phyloP scores from a whole-genome alignment of 2,329 filamentous ascomycete species.

The Aciculosporium take region DNA sequence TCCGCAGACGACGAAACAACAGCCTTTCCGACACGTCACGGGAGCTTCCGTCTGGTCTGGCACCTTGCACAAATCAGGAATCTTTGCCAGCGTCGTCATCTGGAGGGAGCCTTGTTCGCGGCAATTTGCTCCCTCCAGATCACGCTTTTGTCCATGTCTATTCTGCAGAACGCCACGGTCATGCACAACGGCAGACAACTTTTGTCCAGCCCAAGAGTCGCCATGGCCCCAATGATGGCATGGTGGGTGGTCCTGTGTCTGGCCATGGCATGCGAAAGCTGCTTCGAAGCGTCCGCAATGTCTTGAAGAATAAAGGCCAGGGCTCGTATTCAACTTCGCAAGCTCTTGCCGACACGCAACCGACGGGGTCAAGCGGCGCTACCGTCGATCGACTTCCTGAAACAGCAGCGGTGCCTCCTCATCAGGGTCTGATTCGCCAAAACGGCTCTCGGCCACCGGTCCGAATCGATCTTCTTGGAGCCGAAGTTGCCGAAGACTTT shows the following conservation, averaged over 20 bases:
- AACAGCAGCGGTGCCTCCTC: slow-evolving; percentile 45
- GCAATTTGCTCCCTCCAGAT: slow-evolving; percentile 67
- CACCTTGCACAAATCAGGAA: slow-evolving; percentile 39
- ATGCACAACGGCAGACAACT: slow-evolving; percentile 38
- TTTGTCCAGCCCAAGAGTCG: slow-evolving; percentile 28
- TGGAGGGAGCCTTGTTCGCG: slow-evolving; percentile 74
- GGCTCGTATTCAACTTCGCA: slow-evolving; percentile 29
- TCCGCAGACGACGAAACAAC: slow-evolving; percentile 71
- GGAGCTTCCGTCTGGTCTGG: slow-evolving; percentile 44
- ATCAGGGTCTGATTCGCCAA: slow-evolving; percentile 32
- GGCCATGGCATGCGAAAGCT: slow-evolving; percentile 72
- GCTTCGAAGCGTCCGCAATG: slow-evolving; percentile 72
- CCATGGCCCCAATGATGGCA: slow-evolving; percentile 29
- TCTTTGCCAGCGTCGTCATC: slow-evolving; percentile 51
- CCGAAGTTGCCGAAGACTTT: slow-evolving; percentile 64
- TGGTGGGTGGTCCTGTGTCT: slow-evolving; percentile 45
- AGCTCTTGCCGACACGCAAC: slow-evolving; percentile 32
- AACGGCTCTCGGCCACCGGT: slow-evolving; percentile 37
- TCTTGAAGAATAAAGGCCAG: slow-evolving; percentile 49
- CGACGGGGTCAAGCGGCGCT: slow-evolving; percentile 35
- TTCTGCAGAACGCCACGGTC: slow-evolving; percentile 32
- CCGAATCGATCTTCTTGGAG: slow-evolving; percentile 71
- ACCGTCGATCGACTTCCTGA: slow-evolving; percentile 45
- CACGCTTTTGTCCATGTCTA: slow-evolving; percentile 65
- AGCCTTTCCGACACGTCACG: slow-evolving; percentile 77